Evolutionary conservation across 2,329 filamentous ascomycete genomes (phyloP).

Genomic region (Epicoccum nigrum): DNA sequence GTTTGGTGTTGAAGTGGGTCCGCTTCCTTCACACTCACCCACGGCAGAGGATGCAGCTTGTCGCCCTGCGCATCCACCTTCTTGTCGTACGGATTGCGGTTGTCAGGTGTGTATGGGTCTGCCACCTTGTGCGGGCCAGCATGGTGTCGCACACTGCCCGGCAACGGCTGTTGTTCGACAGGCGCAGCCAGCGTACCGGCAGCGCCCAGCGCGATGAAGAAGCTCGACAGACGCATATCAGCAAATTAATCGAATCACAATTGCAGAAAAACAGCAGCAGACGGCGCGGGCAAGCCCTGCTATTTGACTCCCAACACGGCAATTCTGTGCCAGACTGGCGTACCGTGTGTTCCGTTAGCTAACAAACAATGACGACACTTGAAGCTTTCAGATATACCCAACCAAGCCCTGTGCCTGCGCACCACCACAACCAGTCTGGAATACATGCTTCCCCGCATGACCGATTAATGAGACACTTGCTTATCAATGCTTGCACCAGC

Average conservation of each 20-base stretch:
- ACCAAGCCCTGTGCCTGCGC: slow-evolving; percentile 5
- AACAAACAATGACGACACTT: slow-evolving; percentile 50
- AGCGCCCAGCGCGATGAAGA: slow-evolving; percentile 38
- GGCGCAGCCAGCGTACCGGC: slow-evolving; percentile 37
- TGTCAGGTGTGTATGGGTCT: slow-evolving; percentile 64
- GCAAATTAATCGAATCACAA: slow-evolving; percentile 4
- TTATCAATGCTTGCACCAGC: slow-evolving; percentile 11
- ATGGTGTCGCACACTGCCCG: slow-evolving; percentile 32
- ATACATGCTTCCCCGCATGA: slow-evolving; percentile 20
- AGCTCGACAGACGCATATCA: slow-evolving; percentile 38
- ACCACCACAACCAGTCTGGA: slow-evolving; percentile 4
- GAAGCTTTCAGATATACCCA: slow-evolving; percentile 28
- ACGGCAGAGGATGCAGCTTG: slow-evolving; percentile 67
- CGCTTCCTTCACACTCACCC: slow-evolving; percentile 38
- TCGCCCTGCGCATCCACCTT: slow-evolving; percentile 67
- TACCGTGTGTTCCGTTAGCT: slow-evolving; percentile 9
- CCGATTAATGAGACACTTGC: slow-evolving; percentile 18
- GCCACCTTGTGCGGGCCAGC: slow-evolving; percentile 31
- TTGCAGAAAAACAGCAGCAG: slow-evolving; percentile 3
- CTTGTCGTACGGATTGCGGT: slow-evolving; percentile 66
- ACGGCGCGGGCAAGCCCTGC: neutral
- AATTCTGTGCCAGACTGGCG: neutral
- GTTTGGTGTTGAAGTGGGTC: slow-evolving; percentile 7
- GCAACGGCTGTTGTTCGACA: slow-evolving; percentile 48
- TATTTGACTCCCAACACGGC: slow-evolving; percentile 6